These are phyloP conservation scores for Paracoccidioides brasiliensis DNA, from an alignment of 2,329 filamentous ascomycete species.

Conservation along the genomic window DNA sequence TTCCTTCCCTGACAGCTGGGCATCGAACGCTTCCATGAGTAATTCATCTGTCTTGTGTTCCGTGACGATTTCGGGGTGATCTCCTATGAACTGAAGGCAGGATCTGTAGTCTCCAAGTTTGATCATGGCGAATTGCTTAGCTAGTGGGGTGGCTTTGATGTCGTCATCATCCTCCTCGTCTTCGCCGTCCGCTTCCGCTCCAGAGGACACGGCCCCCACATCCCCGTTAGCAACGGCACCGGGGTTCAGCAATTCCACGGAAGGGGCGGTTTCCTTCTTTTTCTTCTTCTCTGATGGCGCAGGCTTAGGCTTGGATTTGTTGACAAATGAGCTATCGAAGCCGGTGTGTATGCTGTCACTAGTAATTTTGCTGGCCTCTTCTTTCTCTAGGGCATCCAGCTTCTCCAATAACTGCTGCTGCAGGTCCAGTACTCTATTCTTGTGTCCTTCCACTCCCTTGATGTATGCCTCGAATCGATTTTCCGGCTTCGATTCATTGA, in stretches of 20 bases:
- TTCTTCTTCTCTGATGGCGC: conserved; percentile 30
- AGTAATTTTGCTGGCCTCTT: conserved; percentile 81
- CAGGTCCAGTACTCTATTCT: conserved; percentile 61
- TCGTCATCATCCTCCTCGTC: conserved; percentile 55
- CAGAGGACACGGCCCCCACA: conserved; percentile 36
- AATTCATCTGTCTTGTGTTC: conserved; percentile 86
- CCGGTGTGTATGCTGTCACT: conserved; percentile 80
- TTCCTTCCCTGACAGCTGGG: conserved; percentile 61
- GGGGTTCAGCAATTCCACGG: conserved; percentile 68
- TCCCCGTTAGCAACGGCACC: conserved; percentile 20
- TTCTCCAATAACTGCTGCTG: conserved; percentile 63
- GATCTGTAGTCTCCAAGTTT: conserved; percentile 59
- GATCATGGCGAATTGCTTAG: conserved; percentile 71
- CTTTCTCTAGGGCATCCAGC: conserved; percentile 68
- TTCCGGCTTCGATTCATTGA: conserved; percentile 59
- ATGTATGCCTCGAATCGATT: conserved; percentile 64
- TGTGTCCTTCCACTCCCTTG: conserved; percentile 62
- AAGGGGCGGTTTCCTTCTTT: conserved; percentile 9
- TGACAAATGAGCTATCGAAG: conserved; percentile 75
- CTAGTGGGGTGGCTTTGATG: conserved; percentile 62
- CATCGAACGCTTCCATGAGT: conserved; percentile 82
- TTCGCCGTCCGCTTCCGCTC: conserved; percentile 46
- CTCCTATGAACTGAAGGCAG: conserved; percentile 62
- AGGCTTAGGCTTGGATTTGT: conserved; percentile 39
- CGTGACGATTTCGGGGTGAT: conserved; percentile 62